These are phyloP conservation scores for Gomphus sp. DNA, from an alignment of 1,284 basidiomycete genomes.

Conservation along the genomic window DNA sequence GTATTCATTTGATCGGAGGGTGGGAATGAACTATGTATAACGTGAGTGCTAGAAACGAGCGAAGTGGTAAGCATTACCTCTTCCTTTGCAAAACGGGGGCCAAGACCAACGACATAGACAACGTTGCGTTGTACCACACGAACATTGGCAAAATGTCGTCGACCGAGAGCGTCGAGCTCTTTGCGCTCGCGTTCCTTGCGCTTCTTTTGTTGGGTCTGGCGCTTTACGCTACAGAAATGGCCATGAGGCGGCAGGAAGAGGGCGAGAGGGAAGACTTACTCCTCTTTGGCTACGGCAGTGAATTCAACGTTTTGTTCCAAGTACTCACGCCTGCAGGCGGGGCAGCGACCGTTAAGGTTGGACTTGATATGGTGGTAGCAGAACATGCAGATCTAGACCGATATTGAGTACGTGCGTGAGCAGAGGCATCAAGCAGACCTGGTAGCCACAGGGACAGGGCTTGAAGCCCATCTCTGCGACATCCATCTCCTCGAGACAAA, in stretches of 20 bases:
- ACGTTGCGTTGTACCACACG: constrained; percentile 96
- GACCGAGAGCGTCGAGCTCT: constrained; percentile 83
- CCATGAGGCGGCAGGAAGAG: not conserved
- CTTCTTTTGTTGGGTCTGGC: constrained; percentile 93
- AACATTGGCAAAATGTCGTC: constrained; percentile 87
- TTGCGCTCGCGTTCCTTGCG: constrained; percentile 93
- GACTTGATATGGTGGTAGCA: constrained; percentile 99
- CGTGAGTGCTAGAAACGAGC: not conserved
- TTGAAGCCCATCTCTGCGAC: constrained; percentile 99
- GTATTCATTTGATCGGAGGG: constrained; percentile 91
- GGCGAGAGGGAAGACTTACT: constrained; percentile 49
- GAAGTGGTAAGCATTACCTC: constrained; percentile 53
- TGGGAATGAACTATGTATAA: constrained; percentile 71
- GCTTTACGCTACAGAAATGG: constrained; percentile 67
- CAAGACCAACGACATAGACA: constrained; percentile 93
- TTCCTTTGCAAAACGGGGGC: constrained; percentile 85
- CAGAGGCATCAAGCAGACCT: constrained; percentile 35
- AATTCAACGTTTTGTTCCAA: constrained; percentile 92
- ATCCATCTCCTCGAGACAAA: constrained; percentile 99
- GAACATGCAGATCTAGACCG: constrained; percentile 88
- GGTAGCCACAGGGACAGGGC: constrained; percentile 98
- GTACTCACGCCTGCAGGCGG: constrained; percentile 92
- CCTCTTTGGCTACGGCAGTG: constrained; percentile 91
- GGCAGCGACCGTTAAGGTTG: constrained; percentile 93
- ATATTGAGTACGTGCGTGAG: constrained; percentile 10